These are phyloP conservation scores for Gossypium laxum DNA, from an alignment of 441 rosid genomes.

Conservation along the genomic window DNA sequence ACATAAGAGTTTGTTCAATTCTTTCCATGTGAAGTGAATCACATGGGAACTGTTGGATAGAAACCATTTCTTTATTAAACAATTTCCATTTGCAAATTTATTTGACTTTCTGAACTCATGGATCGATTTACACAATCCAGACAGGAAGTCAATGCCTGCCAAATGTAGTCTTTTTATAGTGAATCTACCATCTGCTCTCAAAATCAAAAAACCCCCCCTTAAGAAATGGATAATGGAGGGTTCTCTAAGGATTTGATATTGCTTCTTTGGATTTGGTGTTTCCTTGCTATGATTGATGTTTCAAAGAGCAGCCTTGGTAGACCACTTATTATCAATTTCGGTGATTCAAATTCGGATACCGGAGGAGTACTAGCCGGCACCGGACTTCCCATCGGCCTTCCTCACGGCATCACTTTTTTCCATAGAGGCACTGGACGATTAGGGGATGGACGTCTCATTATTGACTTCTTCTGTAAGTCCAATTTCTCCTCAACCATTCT, in stretches of 20 bases:
- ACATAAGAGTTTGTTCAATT: background rate
- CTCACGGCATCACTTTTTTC: slow-evolving; percentile 39
- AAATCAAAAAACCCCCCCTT: background rate
- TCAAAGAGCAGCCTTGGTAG: slow-evolving; percentile 7
- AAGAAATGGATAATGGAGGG: slow-evolving; percentile 9
- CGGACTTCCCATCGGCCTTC: slow-evolving; percentile 29
- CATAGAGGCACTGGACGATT: slow-evolving; percentile 36
- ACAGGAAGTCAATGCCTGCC: slow-evolving; percentile 11
- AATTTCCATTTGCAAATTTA: slow-evolving; percentile 2
- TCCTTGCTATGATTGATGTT: background rate
- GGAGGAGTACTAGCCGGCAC: slow-evolving; percentile 34
- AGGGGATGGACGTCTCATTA: slow-evolving; percentile 35
- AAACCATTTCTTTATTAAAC: background rate
- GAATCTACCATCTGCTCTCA: background rate
- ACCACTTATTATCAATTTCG: slow-evolving; percentile 28
- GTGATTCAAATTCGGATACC: slow-evolving; percentile 50
- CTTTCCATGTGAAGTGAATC: slow-evolving; percentile 1
- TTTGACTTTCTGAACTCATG: background rate
- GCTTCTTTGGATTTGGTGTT: slow-evolving; percentile 4
- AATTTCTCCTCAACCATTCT: background rate
- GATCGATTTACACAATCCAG: background rate
- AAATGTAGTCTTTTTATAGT: background rate
- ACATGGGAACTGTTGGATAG: background rate
- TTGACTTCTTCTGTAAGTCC: slow-evolving; percentile 37
- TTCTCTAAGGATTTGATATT: background rate